Evolutionary conservation across 1,139 yeast genomes (phyloP).

Genomic region (Blastobotrys malaysiensis): DNA sequence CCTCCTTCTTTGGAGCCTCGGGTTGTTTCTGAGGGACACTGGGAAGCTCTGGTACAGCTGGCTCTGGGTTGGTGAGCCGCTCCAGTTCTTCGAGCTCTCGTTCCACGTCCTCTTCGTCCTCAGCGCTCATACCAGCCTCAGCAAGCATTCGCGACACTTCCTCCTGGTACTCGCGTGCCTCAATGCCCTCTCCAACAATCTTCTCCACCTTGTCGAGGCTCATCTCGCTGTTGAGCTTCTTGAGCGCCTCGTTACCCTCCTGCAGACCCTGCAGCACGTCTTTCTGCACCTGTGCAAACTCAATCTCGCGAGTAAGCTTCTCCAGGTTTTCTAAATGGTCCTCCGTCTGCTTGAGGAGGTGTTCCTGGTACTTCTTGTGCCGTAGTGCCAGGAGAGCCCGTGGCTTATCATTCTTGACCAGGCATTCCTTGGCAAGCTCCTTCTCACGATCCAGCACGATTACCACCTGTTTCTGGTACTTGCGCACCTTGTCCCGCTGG

Average conservation of each 20-base stretch:
- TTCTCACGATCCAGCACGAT: conserved; percentile 53
- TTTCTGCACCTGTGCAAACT: conserved; percentile 81
- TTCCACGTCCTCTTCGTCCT: conserved; percentile 63
- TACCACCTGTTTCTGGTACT: conserved; percentile 61
- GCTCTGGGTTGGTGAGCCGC: conserved; percentile 25
- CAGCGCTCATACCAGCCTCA: conserved; percentile 40
- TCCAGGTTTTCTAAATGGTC: conserved; percentile 77
- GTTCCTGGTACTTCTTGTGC: conserved; percentile 76
- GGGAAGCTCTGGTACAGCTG: conserved; percentile 22
- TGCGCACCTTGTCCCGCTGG: conserved; percentile 78
- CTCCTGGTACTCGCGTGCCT: conserved; percentile 72
- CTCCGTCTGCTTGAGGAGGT: conserved; percentile 60
- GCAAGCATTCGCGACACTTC: conserved; percentile 46
- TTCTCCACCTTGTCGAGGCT: conserved; percentile 72
- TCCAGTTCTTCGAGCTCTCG: conserved; percentile 53
- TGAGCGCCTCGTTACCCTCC: conserved; percentile 73
- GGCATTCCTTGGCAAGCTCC: conserved; percentile 52
- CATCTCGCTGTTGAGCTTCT: conserved; percentile 71
- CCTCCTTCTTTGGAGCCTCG: conserved; percentile 26
- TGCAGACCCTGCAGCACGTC: conserved; percentile 75
- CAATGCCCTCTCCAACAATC: conserved; percentile 79
- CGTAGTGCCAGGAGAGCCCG: conserved; percentile 68
- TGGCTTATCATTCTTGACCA: conserved; percentile 48
- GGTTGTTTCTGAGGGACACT: conserved; percentile 20
- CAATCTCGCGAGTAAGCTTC: conserved; percentile 48